Evolutionary conservation across 768 basidiomycete genomes (phyloP).

Genomic region (Lepiota brunneoincarnata): DNA sequence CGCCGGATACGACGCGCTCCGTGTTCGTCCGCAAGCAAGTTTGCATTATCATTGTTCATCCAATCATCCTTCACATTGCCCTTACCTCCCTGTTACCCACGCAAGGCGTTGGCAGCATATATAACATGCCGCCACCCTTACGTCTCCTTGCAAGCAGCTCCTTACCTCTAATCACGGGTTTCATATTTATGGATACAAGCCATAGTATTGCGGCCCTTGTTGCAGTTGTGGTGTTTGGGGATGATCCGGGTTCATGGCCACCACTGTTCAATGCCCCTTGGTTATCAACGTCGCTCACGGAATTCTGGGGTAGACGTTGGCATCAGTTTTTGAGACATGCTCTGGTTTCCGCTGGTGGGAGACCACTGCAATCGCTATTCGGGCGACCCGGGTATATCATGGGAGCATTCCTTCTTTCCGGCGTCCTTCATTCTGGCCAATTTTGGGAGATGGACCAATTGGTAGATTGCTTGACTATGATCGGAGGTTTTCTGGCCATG

Average conservation of each 20-base stretch:
- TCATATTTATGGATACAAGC: conserved; percentile 30
- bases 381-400: conserved; percentile 38
- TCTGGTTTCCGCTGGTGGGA: conserved; percentile 38
- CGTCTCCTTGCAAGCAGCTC: not conserved
- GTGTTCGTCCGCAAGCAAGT: too few relatives aligned
- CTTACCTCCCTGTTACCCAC: not conserved
- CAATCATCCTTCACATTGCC: not conserved
- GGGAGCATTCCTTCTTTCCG: conserved; percentile 48
- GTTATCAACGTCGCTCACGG: conserved; percentile 37
- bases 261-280: conserved; percentile 47
- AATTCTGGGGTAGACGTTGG: conserved; percentile 51
- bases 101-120: too few relatives aligned
- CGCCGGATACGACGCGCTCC: not conserved
- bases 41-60: too few relatives aligned
- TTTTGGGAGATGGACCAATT: conserved; percentile 40
- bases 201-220: conserved; percentile 33
- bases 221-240: conserved; percentile 35
- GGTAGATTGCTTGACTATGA: conserved; percentile 25
- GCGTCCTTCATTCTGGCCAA: conserved; percentile 41
- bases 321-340: conserved; percentile 47
- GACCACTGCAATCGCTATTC: conserved; percentile 26
- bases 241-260: conserved; percentile 44
- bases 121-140: not conserved
- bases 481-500: conserved; percentile 41
- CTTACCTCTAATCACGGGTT: conserved; percentile 9